Conservation (phyloP, 2,329 filamentous ascomycete genomes). For the Colletotrichum sublineola region DNA sequence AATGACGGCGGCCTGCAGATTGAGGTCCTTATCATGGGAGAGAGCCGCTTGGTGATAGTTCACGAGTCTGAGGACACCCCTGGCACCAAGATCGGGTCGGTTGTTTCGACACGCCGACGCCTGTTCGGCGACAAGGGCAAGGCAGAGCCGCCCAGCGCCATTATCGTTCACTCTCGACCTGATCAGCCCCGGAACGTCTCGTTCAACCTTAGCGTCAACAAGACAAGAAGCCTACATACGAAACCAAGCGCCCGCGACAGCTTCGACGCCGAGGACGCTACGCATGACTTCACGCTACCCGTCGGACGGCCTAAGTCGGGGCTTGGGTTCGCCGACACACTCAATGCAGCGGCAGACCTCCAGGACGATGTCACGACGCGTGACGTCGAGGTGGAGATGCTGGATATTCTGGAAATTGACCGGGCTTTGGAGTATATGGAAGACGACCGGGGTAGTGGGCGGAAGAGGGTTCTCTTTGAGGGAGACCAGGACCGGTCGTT, state of each 20-base stretch:
- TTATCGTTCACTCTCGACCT: constrained; percentile 66
- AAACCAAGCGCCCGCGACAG: constrained; percentile 31
- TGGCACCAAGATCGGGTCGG: constrained; percentile 57
- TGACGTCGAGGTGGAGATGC: constrained; percentile 71
- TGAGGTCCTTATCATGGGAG: constrained; percentile 68
- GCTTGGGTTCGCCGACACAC: constrained; percentile 64
- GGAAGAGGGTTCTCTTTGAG: constrained; percentile 67
- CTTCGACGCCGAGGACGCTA: constrained; percentile 34
- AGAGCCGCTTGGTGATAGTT: constrained; percentile 67
- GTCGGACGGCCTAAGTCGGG: constrained; percentile 53
- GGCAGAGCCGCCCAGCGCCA: constrained; percentile 62
- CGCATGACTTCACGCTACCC: constrained; percentile 45
- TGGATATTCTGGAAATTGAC: constrained; percentile 77
- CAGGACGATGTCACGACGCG: constrained; percentile 63
- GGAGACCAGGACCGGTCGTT: constrained; percentile 44
- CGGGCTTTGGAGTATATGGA: constrained; percentile 70
- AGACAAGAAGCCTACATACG: constrained; percentile 44
- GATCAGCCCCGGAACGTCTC: constrained; percentile 55
- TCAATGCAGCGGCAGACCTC: constrained; percentile 67
- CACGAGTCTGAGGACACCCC: constrained; percentile 65
- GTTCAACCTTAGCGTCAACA: constrained; percentile 65
- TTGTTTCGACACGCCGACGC: constrained; percentile 49
- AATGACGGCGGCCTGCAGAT: constrained; percentile 61
- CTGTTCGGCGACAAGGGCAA: constrained; percentile 49
- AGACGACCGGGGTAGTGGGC: constrained; percentile 59